Evolutionary conservation across 2,329 filamentous ascomycete species (phyloP), one percentile per base, ranked within the genome.

Genomic region (Herpotrichia juniperi): DNA sequence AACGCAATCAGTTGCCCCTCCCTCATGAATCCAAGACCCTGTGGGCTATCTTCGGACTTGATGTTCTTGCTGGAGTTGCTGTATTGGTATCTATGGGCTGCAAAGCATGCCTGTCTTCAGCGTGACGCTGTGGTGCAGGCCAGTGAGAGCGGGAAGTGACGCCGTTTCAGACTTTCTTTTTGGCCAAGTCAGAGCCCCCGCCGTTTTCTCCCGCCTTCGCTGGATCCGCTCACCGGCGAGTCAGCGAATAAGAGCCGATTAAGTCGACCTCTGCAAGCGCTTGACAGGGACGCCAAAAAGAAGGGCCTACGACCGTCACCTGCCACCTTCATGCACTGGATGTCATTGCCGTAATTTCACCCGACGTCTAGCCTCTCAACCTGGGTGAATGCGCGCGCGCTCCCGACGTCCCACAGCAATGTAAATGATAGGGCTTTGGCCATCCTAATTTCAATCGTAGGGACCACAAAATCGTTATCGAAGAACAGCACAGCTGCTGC

Each of bases 111-210:
- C n/a, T 22, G 30, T 17, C 21, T 51, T 54, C 56, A 61, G 69
- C 69, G 69, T 69, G 44, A 68, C 69, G 69, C 69, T 66, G 50
- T 48, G 16, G 47, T 43, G 54, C 51, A 49, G 53, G 58, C 64
- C 64, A 68, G 61, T 66, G 55, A 67, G 54, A 43, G 54, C 59
- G 42, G 12, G 8, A n/a, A 48, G 44, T 49, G 58, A 63, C 58
- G 51, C 66, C 63, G 69, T 72, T 72, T 71, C 69, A 72, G 62
- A 60, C 24, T 64, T 66, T 54, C 58, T 62, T 68, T 70, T 61
- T 19, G 62, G 60, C 66, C 69, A 66, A 64, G 46, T 16, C 60
- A 48, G 28, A 26, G 48, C 51, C 34, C 61, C 64, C 57, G 56
- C 61, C 62, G 62, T 62, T 62, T 58, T 58, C 52, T 50, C 48